phyloP scores from a whole-genome alignment of 1,284 basidiomycete genomes.

The Cryptococcus sp. region DNA sequence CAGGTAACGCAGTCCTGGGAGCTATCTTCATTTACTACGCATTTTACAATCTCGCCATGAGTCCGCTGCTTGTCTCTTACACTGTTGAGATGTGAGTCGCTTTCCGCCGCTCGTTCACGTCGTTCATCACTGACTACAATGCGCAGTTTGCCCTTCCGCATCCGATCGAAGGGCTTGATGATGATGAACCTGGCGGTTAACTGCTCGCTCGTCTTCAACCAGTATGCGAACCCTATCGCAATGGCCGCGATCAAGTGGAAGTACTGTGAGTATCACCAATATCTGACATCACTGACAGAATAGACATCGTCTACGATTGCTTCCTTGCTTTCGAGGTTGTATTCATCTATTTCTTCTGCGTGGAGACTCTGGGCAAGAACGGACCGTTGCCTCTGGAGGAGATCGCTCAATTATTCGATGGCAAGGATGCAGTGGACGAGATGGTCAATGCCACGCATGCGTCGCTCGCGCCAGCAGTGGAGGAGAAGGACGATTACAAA shows the following conservation, averaged over 20 bases:
- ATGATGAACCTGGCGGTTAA: conserved; percentile 53
- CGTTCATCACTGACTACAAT: background rate
- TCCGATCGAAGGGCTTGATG: conserved; percentile 77
- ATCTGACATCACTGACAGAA: background rate
- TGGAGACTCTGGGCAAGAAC: conserved; percentile 50
- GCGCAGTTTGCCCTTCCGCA: conserved; percentile 22
- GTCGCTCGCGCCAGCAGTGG: background rate
- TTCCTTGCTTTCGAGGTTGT: conserved; percentile 37
- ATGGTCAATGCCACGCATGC: conserved; percentile 1
- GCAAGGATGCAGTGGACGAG: conserved; percentile 12
- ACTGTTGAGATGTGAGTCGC: conserved; percentile 57
- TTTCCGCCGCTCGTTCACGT: too few species aligned
- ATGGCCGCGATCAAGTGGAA: conserved; percentile 65
- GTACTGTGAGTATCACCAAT: conserved; percentile 52
- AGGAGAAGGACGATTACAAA: background rate
- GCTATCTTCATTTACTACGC: conserved; percentile 53
- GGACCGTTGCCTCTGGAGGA: conserved; percentile 46
- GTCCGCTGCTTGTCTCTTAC: conserved; percentile 51
- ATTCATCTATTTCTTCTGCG: conserved; percentile 47
- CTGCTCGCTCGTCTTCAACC: conserved; percentile 65
- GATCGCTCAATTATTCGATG: conserved; percentile 37
- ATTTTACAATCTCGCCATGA: conserved; percentile 46
- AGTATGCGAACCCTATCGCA: conserved; percentile 78
- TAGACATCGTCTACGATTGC: conserved; percentile 7
- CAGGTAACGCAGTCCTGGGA: conserved; percentile 40